Base-by-base conservation (phyloP, 2,329 filamentous ascomycete species). In the Aureobasidium sp. region DNA sequence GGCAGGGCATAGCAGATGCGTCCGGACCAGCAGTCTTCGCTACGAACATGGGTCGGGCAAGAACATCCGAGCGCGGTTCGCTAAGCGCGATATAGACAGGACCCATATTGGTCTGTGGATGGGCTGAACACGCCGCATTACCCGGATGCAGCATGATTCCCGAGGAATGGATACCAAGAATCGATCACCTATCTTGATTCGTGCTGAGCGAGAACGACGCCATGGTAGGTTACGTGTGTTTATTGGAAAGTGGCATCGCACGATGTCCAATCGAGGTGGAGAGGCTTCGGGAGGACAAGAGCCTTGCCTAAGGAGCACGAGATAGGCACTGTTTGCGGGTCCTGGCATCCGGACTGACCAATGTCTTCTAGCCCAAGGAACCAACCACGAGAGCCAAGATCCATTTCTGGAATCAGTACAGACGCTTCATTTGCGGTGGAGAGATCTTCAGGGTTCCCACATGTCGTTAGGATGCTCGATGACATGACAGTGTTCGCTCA, bases 51-150 rank as follows among this genome's bases (percentile, higher is more conserved):
- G 55, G 41, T 9, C 15, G 24, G 48, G 55, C 55, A 60, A 20
- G 26, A 32, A 60, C 5, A 27, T 26, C 46, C 46, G 57, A 37
- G 29, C 41, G 43, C 55, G 55, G 43, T 39, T 59, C 41, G 55
- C 55, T 59, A 59, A 59, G 55, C 43, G 55, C 43, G 55, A 48
- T 48, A 47, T 47, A 37, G 43, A 59, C 17, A 32, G 20, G 55
- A 47, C 24, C 55, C 55, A 48, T 48, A 59, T 48, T 59, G 43
- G 43, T 39, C 55, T 59, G 55, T 15, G 55, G 37, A 46, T 47
- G 43, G 43, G 43, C 27, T 27, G 9, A 20, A 47, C 13, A 47
- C 44, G 32, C 13, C 55, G 55, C 55, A 47, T 39, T 27, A 17
- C 27, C 29, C 43, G 29, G 46, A 47, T 59, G 55, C 43, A 59